Conservation (phyloP, 2,329 filamentous ascomycete genomes). For the Calonectria montana region DNA sequence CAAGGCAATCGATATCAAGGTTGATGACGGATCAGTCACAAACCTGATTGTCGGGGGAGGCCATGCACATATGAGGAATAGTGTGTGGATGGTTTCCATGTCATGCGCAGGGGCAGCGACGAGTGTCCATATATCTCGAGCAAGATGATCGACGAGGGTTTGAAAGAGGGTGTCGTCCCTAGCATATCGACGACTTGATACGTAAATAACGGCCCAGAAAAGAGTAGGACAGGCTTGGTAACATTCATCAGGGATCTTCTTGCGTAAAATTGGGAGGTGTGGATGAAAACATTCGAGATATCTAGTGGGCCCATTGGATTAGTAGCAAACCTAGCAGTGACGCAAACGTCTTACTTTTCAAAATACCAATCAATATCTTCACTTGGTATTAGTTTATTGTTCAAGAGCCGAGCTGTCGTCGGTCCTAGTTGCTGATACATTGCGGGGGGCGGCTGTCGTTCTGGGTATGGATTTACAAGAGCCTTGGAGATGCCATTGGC, state of each 20-base stretch:
- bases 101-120: slow-evolving; percentile 56
- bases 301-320: slow-evolving; percentile 41
- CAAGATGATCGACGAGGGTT: slow-evolving; percentile 60
- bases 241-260: slow-evolving; percentile 61
- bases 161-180: slow-evolving; percentile 55
- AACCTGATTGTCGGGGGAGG: slow-evolving; percentile 63
- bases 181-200: slow-evolving; percentile 62
- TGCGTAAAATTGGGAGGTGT: slow-evolving; percentile 63
- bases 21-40: slow-evolving; percentile 61
- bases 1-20: slow-evolving; percentile 59
- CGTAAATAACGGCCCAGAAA: slow-evolving; percentile 67
- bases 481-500: slow-evolving; percentile 17
- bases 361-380: slow-evolving; percentile 69
- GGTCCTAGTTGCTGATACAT: slow-evolving; percentile 39
- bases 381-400: slow-evolving; percentile 60
- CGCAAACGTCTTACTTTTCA: slow-evolving; percentile 54
- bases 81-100: slow-evolving; percentile 62
- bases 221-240: slow-evolving; percentile 61
- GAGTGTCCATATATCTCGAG: slow-evolving; percentile 57
- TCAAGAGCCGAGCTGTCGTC: slow-evolving; percentile 57
- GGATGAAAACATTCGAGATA: slow-evolving; percentile 65
- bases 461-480: slow-evolving; percentile 17
- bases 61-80: slow-evolving; percentile 64
- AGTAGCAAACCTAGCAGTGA: background rate
- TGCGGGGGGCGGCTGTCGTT: slow-evolving; percentile 6